A percentile compares a stretch with the other conserved stretches of the same genome.
These are phyloP conservation scores for Cordyceps cateniannulata DNA, from an alignment of 2,329 filamentous ascomycete species.

Conservation along the genomic window DNA sequence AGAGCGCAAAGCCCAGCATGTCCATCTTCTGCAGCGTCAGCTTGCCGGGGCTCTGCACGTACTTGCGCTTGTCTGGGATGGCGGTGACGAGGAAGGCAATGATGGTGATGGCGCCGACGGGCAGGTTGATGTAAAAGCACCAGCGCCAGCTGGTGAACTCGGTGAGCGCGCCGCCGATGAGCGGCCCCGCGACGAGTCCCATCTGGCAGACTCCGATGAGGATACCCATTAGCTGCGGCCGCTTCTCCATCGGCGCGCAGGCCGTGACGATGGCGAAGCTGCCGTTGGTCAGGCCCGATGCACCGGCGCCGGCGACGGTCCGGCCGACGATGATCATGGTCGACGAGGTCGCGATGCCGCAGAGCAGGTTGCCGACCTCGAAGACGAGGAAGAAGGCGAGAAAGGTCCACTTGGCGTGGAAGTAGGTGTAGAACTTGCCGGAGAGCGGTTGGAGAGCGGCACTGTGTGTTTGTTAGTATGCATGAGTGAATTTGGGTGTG, in stretches of 20 bases:
- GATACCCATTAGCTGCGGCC: slow-evolving; percentile 23
- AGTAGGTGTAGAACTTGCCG: slow-evolving; percentile 43
- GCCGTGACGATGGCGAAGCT: slow-evolving; percentile 27
- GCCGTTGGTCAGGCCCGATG: slow-evolving; percentile 36
- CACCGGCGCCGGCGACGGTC: slow-evolving; percentile 41
- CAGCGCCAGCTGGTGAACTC: slow-evolving; percentile 35
- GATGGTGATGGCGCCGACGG: slow-evolving; percentile 30
- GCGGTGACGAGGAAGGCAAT: slow-evolving; percentile 23
- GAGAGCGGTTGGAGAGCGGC: slow-evolving; percentile 44
- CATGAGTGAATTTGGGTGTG: too few species aligned
- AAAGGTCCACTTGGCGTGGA: slow-evolving; percentile 26
- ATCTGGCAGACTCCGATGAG: slow-evolving; percentile 32
- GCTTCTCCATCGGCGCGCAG: slow-evolving; percentile 22
- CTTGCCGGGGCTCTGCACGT: slow-evolving; percentile 28
- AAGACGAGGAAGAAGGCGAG: slow-evolving; percentile 26
- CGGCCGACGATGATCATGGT: slow-evolving; percentile 43
- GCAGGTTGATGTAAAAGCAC: slow-evolving; percentile 41
- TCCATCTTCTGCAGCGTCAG: slow-evolving; percentile 32
- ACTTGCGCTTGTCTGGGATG: slow-evolving; percentile 32
- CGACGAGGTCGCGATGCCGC: slow-evolving; percentile 37
- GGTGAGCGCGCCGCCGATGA: slow-evolving; percentile 38
- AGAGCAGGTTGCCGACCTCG: slow-evolving; percentile 39
- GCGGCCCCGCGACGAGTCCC: slow-evolving; percentile 39
- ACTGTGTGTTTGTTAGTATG: slow-evolving; percentile 24
- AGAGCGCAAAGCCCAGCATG: slow-evolving; percentile 34